Percentiles rank a stretch among this genome's conserved stretches.
Conservation (phyloP, 352 stramenopile species). For the Phytophthora melonis region DNA sequence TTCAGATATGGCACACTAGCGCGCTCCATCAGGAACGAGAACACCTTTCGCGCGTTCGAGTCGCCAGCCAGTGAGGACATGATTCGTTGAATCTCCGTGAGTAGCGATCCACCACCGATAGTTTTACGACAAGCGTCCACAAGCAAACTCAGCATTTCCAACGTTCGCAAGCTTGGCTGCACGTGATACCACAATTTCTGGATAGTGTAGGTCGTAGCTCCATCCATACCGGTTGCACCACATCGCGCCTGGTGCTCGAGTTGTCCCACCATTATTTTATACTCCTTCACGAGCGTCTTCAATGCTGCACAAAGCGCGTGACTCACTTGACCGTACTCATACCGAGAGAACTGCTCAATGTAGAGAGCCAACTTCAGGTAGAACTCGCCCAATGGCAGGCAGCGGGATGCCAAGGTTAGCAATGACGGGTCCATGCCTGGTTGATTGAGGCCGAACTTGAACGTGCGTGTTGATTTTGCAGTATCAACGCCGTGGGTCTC, state of each 20-base stretch:
- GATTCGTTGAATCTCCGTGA: slow-evolving; percentile 92
- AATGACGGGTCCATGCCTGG: slow-evolving; percentile 87
- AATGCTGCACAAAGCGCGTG: slow-evolving; percentile 94
- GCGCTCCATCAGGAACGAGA: slow-evolving; percentile 86
- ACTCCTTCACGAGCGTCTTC: slow-evolving; percentile 93
- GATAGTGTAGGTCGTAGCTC: slow-evolving; percentile 69
- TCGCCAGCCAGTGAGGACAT: slow-evolving; percentile 85
- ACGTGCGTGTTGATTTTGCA: slow-evolving; percentile 39
- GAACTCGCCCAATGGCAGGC: slow-evolving; percentile 77
- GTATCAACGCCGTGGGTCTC: slow-evolving; percentile 48
- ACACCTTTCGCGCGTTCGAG: slow-evolving; percentile 77
- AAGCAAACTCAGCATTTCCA: slow-evolving; percentile 92
- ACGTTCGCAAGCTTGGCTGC: slow-evolving; percentile 91
- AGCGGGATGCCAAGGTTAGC: slow-evolving; percentile 69
- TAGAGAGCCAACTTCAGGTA: slow-evolving; percentile 83
- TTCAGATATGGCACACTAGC: slow-evolving; percentile 90
- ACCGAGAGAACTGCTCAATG: slow-evolving; percentile 83
- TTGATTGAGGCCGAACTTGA: slow-evolving; percentile 79
- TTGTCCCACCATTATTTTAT: slow-evolving; percentile 92
- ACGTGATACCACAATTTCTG: slow-evolving; percentile 95
- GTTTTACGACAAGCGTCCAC: slow-evolving; percentile 77
- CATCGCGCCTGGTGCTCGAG: slow-evolving; percentile 86
- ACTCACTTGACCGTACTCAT: slow-evolving; percentile 94
- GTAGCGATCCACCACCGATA: slow-evolving; percentile 89
- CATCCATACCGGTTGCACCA: slow-evolving; percentile 6